Percentiles rank a stretch among this genome's conserved stretches.
These are phyloP conservation scores for Erythrophleum fordii DNA, from an alignment of 306 rosid species.

Conservation along the genomic window DNA sequence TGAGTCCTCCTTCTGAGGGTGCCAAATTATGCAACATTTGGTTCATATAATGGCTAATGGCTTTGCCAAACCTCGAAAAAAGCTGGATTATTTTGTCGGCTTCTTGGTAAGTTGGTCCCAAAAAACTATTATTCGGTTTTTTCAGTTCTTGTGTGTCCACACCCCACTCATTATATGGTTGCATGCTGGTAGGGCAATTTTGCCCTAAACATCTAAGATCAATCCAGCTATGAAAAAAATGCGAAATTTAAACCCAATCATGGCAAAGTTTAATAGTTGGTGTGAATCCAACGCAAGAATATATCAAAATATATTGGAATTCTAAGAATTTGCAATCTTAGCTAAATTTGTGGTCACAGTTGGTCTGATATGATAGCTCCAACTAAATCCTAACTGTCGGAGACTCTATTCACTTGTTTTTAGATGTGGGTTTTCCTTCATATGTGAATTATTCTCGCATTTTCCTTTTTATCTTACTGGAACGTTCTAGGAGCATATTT, in stretches of 20 bases:
- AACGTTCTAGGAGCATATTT: not conserved
- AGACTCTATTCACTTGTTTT: constrained; percentile 10
- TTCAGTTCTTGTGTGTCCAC: constrained; percentile 48
- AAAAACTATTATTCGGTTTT: constrained; percentile 46
- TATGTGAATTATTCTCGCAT: not conserved
- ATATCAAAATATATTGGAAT: constrained; percentile 10
- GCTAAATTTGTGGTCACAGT: constrained; percentile 38
- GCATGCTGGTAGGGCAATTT: constrained; percentile 49
- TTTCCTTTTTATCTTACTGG: not conserved
- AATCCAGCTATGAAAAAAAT: not conserved
- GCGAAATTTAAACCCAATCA: constrained; percentile 41
- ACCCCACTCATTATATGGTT: constrained; percentile 40
- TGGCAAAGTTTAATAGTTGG: constrained; percentile 31
- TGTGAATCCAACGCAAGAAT: constrained; percentile 44
- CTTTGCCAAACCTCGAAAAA: constrained; percentile 40
- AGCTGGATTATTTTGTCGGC: constrained; percentile 57
- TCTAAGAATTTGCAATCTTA: constrained; percentile 10
- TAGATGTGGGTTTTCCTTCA: not conserved
- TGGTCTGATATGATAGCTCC: constrained; percentile 18
- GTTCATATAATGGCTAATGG: constrained; percentile 33
- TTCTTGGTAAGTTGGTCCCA: constrained; percentile 49
- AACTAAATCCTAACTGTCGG: constrained; percentile 21
- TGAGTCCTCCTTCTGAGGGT: constrained; percentile 46
- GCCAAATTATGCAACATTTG: constrained; percentile 51
- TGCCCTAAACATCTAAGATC: constrained; percentile 37